Conservation (phyloP, 2,329 filamentous ascomycete genomes). For the Xylariaceae sp. region DNA sequence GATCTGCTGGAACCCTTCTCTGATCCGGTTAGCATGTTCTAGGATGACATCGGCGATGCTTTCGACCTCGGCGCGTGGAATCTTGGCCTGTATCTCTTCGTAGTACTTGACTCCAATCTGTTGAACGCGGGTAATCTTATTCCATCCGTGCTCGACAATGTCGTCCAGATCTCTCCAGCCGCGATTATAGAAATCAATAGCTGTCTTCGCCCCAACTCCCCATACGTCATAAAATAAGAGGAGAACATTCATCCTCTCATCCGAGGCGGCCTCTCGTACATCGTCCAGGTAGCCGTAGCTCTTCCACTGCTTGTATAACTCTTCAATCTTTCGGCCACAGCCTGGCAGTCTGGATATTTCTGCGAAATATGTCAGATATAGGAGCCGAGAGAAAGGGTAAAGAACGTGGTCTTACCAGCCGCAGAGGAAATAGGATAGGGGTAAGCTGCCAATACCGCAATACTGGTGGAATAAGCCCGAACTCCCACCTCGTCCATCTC, state of each 20-base stretch:
- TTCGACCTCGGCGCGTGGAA: constrained; percentile 70
- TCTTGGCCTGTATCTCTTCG: constrained; percentile 69
- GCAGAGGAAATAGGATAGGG: constrained; percentile 46
- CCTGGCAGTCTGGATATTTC: constrained; percentile 62
- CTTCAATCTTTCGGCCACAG: constrained; percentile 73
- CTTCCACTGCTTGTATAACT: constrained; percentile 71
- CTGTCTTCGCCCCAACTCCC: constrained; percentile 82
- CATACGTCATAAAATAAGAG: constrained; percentile 77
- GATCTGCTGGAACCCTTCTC: constrained; percentile 48
- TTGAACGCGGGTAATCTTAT: constrained; percentile 67
- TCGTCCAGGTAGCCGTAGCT: constrained; percentile 56
- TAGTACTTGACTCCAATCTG: constrained; percentile 95
- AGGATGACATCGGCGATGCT: constrained; percentile 60
- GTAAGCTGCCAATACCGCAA: constrained; percentile 79
- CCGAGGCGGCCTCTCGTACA: constrained; percentile 56
- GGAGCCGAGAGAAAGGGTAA: constrained; percentile 32
- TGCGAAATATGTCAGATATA: constrained; percentile 20
- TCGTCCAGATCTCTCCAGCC: constrained; percentile 84
- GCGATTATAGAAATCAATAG: constrained; percentile 72
- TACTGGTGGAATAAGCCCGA: constrained; percentile 80
- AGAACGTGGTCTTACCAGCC: constrained; percentile 36
- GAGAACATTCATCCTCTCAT: constrained; percentile 60
- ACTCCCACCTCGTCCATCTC: constrained; percentile 73
- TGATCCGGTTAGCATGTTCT: constrained; percentile 59
- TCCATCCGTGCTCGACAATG: constrained; percentile 77